Evolutionary conservation across 805 yeast genomes (phyloP).

Genomic region (Debaryomyces castellii): DNA sequence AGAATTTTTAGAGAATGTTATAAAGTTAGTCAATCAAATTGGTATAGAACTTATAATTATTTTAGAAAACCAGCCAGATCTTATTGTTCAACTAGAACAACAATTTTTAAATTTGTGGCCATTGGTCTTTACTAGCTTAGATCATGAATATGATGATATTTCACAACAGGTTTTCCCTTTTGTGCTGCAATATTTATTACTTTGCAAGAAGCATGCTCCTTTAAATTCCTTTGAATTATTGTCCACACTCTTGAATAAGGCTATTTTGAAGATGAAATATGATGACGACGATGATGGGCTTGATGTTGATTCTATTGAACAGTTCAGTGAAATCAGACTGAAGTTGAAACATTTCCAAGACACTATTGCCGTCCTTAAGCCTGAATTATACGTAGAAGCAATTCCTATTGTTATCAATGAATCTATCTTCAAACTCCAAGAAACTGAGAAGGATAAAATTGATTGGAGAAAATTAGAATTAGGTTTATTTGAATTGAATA

Average conservation of each 20-base stretch:
- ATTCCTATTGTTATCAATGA: constrained; percentile 60
- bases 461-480: constrained; percentile 86
- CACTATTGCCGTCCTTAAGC: constrained; percentile 58
- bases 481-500: constrained; percentile 79
- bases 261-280: constrained; percentile 75
- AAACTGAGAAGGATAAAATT: constrained; percentile 14
- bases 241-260: constrained; percentile 61
- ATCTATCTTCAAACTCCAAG: constrained; percentile 30
- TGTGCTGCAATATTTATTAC: constrained; percentile 68
- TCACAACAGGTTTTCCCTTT: constrained; percentile 81
- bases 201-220: constrained; percentile 56
- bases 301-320: constrained; percentile 72
- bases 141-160: constrained; percentile 86
- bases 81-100: constrained; percentile 37
- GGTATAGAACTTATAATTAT: constrained; percentile 76
- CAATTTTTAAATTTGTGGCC: constrained; percentile 70
- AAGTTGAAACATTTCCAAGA: constrained; percentile 82
- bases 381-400: constrained; percentile 59
- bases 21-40: constrained; percentile 70
- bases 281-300: constrained; percentile 71
- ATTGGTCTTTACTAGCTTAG: constrained; percentile 63
- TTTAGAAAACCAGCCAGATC: constrained; percentile 46
- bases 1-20: constrained; percentile 73
- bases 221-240: constrained; percentile 48
- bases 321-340: constrained; percentile 75